Evolutionary conservation across 805 yeast species (phyloP).

Genomic region (Zygoascus tannicola): DNA sequence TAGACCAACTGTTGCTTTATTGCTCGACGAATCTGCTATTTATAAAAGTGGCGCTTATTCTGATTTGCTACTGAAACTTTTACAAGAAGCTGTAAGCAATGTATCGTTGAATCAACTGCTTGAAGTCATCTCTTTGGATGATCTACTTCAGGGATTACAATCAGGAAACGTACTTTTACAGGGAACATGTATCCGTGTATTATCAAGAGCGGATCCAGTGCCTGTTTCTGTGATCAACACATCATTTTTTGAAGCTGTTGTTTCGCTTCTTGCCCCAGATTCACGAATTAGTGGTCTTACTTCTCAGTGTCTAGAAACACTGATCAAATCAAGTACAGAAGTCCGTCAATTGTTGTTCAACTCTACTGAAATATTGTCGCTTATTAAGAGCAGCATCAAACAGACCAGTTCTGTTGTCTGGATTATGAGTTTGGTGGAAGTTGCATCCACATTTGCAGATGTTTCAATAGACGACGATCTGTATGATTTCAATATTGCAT

Average conservation of each 20-base stretch:
- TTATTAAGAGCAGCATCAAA: background rate
- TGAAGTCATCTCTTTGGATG: constrained; percentile 9
- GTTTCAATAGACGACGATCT: constrained; percentile 20
- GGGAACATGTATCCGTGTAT: constrained; percentile 19
- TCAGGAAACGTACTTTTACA: constrained; percentile 24
- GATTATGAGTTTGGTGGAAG: constrained; percentile 24
- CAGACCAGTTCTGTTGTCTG: background rate
- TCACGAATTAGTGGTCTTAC: background rate
- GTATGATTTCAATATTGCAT: constrained; percentile 18
- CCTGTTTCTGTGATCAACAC: constrained; percentile 28
- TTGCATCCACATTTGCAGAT: constrained; percentile 20
- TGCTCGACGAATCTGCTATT: background rate
- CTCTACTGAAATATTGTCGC: background rate
- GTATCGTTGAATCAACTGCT: background rate
- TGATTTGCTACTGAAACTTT: background rate
- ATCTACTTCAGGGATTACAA: constrained; percentile 25
- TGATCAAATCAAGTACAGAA: background rate
- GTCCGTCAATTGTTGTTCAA: background rate
- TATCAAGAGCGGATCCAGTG: constrained; percentile 25
- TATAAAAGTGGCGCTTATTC: background rate
- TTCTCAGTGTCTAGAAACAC: background rate
- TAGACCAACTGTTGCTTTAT: background rate
- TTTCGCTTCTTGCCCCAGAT: background rate
- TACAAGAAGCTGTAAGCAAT: background rate
- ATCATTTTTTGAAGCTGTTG: constrained; percentile 17